Percentiles rank a stretch among this genome's conserved stretches.
Evolutionary conservation across 768 basidiomycete species (phyloP).

Genomic region (Trametes villosa): DNA sequence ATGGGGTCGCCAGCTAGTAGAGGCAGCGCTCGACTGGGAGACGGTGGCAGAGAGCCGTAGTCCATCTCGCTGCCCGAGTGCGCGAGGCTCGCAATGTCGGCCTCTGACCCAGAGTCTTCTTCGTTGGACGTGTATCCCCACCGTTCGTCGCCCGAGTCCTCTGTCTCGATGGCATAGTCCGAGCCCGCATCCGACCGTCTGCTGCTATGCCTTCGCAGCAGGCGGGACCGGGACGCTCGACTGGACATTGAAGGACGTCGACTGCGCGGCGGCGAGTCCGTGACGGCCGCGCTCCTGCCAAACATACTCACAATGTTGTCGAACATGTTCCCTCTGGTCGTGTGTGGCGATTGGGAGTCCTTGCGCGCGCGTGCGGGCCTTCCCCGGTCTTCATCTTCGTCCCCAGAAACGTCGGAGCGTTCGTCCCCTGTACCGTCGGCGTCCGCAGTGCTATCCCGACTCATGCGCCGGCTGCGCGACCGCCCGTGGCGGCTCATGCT

Average conservation of each 20-base stretch:
- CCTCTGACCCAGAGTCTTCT: slow-evolving; percentile 54
- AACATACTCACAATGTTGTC: slow-evolving; percentile 74
- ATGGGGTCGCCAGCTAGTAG: slow-evolving; percentile 74
- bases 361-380: slow-evolving; percentile 19
- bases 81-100: slow-evolving; percentile 47
- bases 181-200: slow-evolving; percentile 61
- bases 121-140: slow-evolving; percentile 95
- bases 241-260: slow-evolving; percentile 62
- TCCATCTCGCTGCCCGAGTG: slow-evolving; percentile 58
- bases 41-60: slow-evolving; percentile 73
- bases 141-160: slow-evolving; percentile 64
- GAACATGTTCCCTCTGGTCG: slow-evolving; percentile 51
- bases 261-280: slow-evolving; percentile 42
- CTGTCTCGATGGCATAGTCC: slow-evolving; percentile 57
- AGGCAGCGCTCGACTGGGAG: slow-evolving; percentile 64
- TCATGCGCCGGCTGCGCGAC: slow-evolving; percentile 23
- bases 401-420: slow-evolving; percentile 33
- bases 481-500: slow-evolving; percentile 19
- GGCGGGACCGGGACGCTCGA: slow-evolving; percentile 52
- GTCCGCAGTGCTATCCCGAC: slow-evolving; percentile 20
- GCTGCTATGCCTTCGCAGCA: slow-evolving; percentile 51
- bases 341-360: slow-evolving; percentile 25
- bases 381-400: slow-evolving; percentile 34
- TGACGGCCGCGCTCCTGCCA: slow-evolving; percentile 45
- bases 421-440: not conserved